Conservation (phyloP, 2,329 filamentous ascomycete species). For the Akanthomyces muscarius region DNA sequence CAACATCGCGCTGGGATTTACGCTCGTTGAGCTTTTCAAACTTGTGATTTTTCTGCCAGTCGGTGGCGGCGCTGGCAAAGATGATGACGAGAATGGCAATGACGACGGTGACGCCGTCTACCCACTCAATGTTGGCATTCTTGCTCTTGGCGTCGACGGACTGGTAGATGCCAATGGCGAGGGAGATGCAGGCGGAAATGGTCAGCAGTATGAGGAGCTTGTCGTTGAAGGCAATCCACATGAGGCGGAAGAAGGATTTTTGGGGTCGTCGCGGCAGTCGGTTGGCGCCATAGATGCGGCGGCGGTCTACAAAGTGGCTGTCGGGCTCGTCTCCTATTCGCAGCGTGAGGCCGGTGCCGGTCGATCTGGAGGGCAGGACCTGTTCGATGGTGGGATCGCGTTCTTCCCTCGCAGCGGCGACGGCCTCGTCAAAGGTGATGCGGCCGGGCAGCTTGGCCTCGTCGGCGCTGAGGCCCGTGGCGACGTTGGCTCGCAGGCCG, state of each 20-base stretch:
- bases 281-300: conserved; percentile 66
- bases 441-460: conserved; percentile 43
- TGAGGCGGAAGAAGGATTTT: conserved; percentile 63
- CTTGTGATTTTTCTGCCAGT: conserved; percentile 78
- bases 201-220: conserved; percentile 72
- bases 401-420: conserved; percentile 33
- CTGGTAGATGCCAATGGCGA: conserved; percentile 72
- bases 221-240: conserved; percentile 78
- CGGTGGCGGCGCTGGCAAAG: conserved; percentile 71
- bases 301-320: conserved; percentile 50
- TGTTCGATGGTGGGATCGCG: conserved; percentile 25
- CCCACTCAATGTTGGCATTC: conserved; percentile 66
- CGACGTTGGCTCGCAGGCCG: conserved; percentile 46
- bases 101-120: conserved; percentile 76
- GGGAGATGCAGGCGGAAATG: conserved; percentile 66
- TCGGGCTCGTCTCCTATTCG: conserved; percentile 27
- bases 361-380: conserved; percentile 20
- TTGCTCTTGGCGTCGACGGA: conserved; percentile 53
- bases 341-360: conserved; percentile 26
- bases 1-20: conserved; percentile 71
- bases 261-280: conserved; percentile 53
- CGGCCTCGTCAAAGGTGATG: conserved; percentile 48
- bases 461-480: conserved; percentile 46
- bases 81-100: conserved; percentile 74
- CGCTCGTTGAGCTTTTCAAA: conserved; percentile 78